A percentile compares a stretch with the other conserved stretches of the same genome.
phyloP scores from a whole-genome alignment of 257 asterid genomes.

The Linaria vulgaris region DNA sequence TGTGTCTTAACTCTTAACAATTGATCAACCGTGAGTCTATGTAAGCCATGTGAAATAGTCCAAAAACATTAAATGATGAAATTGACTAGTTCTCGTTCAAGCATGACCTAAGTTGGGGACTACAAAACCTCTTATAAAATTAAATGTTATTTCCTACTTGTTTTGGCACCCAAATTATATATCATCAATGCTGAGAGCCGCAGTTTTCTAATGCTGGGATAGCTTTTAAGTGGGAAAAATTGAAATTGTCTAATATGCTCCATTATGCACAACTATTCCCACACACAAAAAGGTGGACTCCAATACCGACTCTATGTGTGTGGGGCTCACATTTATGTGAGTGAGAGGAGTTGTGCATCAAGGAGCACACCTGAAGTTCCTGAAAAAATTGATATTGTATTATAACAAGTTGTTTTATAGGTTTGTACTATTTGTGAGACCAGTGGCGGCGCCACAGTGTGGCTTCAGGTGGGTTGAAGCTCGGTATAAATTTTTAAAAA shows the following conservation, averaged over 20 bases:
- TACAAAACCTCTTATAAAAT: conserved; percentile 26
- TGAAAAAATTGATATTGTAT: conserved; percentile 15
- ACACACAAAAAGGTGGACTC: too few species aligned
- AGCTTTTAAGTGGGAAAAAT: conserved; percentile 22
- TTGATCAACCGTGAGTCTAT: conserved; percentile 32
- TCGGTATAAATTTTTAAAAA: too few species aligned
- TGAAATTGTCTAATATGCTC: not conserved
- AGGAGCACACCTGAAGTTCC: too few species aligned
- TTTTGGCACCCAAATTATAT: too few species aligned
- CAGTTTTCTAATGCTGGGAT: conserved; percentile 32
- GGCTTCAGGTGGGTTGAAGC: too few species aligned
- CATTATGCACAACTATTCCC: too few species aligned
- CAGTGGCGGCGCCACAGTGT: too few species aligned
- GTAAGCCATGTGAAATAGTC: conserved; percentile 66
- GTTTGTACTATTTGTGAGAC: conserved; percentile 28
- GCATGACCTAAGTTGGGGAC: conserved; percentile 46
- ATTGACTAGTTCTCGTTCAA: conserved; percentile 49
- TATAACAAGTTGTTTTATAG: conserved; percentile 3
- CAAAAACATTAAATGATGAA: conserved; percentile 43
- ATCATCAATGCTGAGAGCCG: conserved; percentile 20
- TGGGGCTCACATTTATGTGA: too few species aligned
- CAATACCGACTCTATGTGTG: too few species aligned
- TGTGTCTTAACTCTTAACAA: not conserved
- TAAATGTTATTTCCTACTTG: too few species aligned
- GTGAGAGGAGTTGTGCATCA: too few species aligned